Evolutionary conservation across 2,329 filamentous ascomycete species (phyloP).

Genomic region (Neonectria sp.): DNA sequence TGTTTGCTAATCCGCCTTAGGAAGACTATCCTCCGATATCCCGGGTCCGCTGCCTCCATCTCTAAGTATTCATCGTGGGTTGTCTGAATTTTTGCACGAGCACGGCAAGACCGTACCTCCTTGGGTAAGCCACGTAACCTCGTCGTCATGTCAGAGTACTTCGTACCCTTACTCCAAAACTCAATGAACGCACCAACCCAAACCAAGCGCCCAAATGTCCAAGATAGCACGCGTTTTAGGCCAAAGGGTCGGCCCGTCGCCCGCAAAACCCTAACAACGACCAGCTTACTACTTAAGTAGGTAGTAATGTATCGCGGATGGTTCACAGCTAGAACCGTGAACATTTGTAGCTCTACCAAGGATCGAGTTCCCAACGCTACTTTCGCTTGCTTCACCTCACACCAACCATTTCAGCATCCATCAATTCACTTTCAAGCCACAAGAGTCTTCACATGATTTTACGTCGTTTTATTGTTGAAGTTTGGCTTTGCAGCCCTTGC

Average conservation of each 20-base stretch:
- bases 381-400: background rate
- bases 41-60: background rate
- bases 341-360: no score
- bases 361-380: no score
- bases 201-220: background rate
- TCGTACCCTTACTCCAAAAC: background rate
- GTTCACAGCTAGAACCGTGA: no score
- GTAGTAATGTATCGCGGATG: no score
- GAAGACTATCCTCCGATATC: background rate
- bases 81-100: background rate
- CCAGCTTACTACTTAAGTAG: slow-evolving; percentile 4
- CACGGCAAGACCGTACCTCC: background rate
- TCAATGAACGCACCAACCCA: background rate
- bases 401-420: background rate
- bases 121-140: background rate
- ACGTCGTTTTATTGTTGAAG: slow-evolving; percentile 44
- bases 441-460: slow-evolving; percentile 27
- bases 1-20: background rate
- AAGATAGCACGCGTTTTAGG: slow-evolving; percentile 2
- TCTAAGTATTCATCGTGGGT: background rate
- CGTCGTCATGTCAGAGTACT: background rate
- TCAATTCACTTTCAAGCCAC: background rate
- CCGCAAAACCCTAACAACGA: slow-evolving; percentile 33
- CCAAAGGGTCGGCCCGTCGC: slow-evolving; percentile 42
- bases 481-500: slow-evolving; percentile 39